A percentile compares a stretch with the other conserved stretches of the same genome.
These are phyloP conservation scores for Alternaria tenuissima DNA, from an alignment of 2,329 filamentous ascomycete species.

Conservation along the genomic window DNA sequence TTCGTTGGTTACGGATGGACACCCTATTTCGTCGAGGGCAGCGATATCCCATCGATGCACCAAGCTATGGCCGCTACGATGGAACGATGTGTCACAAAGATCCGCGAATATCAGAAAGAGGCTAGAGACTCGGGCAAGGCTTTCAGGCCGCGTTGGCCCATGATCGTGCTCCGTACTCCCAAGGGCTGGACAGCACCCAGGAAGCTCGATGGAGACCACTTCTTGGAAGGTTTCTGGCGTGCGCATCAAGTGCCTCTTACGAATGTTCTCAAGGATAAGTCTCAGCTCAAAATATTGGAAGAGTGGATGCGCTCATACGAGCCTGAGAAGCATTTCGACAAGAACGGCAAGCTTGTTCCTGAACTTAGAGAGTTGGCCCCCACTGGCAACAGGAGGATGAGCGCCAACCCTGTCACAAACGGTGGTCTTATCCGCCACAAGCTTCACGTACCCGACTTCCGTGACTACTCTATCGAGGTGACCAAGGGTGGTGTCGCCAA, in stretches of 20 bases:
- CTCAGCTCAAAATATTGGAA: constrained; percentile 73
- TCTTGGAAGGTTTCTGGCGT: constrained; percentile 79
- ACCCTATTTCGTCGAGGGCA: constrained; percentile 81
- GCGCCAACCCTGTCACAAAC: constrained; percentile 78
- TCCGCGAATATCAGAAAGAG: constrained; percentile 73
- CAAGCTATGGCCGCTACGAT: constrained; percentile 82
- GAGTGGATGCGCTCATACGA: constrained; percentile 80
- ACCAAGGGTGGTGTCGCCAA: constrained; percentile 66
- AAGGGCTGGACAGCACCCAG: constrained; percentile 83
- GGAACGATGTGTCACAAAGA: constrained; percentile 75
- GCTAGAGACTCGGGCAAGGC: constrained; percentile 74
- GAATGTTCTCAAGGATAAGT: constrained; percentile 70
- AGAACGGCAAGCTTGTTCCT: constrained; percentile 68
- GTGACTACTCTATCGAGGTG: constrained; percentile 69
- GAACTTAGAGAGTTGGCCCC: constrained; percentile 73
- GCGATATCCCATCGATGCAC: constrained; percentile 77
- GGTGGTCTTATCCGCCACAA: constrained; percentile 73
- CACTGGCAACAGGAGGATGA: constrained; percentile 73
- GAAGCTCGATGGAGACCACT: constrained; percentile 71
- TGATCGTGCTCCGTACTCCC: constrained; percentile 78
- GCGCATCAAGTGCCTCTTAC: constrained; percentile 80
- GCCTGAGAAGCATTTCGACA: constrained; percentile 74
- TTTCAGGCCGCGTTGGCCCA: constrained; percentile 77
- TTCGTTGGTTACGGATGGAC: constrained; percentile 80
- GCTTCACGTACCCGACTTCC: constrained; percentile 74